phyloP scores from a whole-genome alignment of 2,329 filamentous ascomycete species.

The Ceratocystis variospora region DNA sequence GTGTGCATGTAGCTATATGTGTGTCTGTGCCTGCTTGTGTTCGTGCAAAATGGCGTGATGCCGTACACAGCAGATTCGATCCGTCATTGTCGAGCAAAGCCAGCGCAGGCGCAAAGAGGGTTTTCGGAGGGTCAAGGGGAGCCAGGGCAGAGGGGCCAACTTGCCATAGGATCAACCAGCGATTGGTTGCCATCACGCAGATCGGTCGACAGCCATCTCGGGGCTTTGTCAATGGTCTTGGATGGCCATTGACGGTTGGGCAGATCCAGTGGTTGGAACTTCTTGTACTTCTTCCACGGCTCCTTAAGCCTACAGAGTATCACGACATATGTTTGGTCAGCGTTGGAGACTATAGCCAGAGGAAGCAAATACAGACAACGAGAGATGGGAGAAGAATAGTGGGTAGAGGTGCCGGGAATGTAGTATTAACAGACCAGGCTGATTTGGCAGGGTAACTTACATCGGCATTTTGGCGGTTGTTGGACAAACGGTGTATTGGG shows the following conservation, averaged over 20 bases:
- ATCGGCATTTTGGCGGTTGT: conserved; percentile 15
- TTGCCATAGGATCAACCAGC: conserved; percentile 81
- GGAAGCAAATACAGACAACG: neutral
- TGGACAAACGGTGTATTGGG: neutral
- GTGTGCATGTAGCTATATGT: neutral
- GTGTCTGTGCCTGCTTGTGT: neutral
- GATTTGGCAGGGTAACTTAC: conserved; percentile 10
- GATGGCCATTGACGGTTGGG: conserved; percentile 70
- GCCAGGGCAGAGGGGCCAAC: conserved; percentile 22
- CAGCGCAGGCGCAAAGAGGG: neutral
- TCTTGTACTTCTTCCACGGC: conserved; percentile 63
- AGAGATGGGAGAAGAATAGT: neutral
- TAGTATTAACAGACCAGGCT: neutral
- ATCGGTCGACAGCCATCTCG: conserved; percentile 81
- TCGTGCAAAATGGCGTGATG: neutral
- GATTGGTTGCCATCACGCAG: conserved; percentile 90
- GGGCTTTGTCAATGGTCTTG: conserved; percentile 69
- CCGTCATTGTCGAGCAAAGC: neutral
- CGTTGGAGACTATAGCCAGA: conserved; percentile 4
- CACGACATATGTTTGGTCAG: too few species aligned
- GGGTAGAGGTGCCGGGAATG: neutral
- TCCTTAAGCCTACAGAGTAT: conserved; percentile 48
- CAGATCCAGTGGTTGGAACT: conserved; percentile 45
- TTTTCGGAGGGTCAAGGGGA: neutral
- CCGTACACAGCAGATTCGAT: neutral